phyloP scores from a whole-genome alignment of 768 basidiomycete species.

The Amyloporia xantha region DNA sequence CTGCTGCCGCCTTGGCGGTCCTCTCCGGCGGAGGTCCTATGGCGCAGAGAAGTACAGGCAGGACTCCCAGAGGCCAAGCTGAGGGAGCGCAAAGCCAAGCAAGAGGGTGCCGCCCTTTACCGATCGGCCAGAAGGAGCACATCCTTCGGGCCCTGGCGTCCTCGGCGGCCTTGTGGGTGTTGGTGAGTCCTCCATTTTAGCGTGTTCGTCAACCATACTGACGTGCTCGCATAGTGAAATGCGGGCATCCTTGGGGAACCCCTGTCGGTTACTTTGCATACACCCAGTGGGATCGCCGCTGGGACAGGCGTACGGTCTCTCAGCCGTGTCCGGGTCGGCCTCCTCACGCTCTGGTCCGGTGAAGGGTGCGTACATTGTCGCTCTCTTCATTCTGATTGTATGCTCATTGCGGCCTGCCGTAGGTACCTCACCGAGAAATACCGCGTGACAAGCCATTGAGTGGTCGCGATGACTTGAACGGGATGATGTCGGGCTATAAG shows the following conservation, averaged over 20 bases:
- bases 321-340: conserved; percentile 1
- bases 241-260: conserved; percentile 53
- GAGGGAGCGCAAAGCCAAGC: conserved; percentile 50
- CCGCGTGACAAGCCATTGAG: conserved; percentile 21
- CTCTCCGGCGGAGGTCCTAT: conserved; percentile 57
- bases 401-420: not conserved
- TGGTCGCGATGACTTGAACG: not conserved
- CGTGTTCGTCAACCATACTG: not conserved
- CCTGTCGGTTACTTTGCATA: conserved; percentile 61
- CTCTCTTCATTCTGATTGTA: not conserved
- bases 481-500: not conserved
- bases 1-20: conserved; percentile 50
- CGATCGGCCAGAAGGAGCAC: conserved; percentile 45
- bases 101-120: conserved; percentile 53
- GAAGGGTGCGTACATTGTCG: conserved; percentile 49
- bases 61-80: conserved; percentile 49
- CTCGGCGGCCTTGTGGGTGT: conserved; percentile 59
- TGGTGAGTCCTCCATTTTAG: conserved; percentile 33
- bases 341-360: conserved; percentile 54
- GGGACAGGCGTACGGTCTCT: conserved; percentile 49
- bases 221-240: conserved; percentile 41
- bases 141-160: conserved; percentile 58
- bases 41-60: conserved; percentile 52
- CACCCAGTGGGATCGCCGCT: conserved; percentile 54
- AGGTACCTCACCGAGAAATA: conserved; percentile 38